Base-by-base conservation (phyloP, 2,329 filamentous ascomycete species). In the Zymoseptoria passerinii region DNA sequence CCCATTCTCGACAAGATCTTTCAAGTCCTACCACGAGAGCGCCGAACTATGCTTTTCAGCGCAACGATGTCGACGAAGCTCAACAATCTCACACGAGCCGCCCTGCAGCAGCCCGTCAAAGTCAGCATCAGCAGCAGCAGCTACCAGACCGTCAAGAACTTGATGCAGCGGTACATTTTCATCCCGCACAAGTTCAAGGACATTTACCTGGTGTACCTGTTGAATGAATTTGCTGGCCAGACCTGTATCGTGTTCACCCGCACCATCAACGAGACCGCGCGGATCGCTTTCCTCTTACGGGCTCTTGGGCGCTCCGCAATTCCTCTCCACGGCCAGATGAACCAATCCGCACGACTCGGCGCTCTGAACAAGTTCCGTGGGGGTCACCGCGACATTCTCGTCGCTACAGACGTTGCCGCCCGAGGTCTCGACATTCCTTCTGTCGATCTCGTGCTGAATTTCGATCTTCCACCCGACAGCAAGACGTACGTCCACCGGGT, bases 21-120 rank as follows among this genome's bases (percentile, higher is more conserved):
- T 54, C 92, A 94, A 74, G 90, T 95, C 27, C 78, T 96, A 4
- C 92, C 91, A 0, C 79, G 85, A 48, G 86, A 91, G 69, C 82
- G 83, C 50, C 76, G 86, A 48, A 97, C 94, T 0, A 94, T 87
- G 70, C 86, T 99, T 49, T 97, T 96, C 79, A 94, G 88, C 3
- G 92, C 94, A 1, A 99, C 94, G 10, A 92, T 97, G 82, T 91
- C 86, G 67, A 91, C 86, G 61, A 96, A 96, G 73, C 88, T 99
- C 59, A 94, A 97, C 74, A 90, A 86, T 55, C 78, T 99, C 52
- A 94, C 97, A 72, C 85, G 94, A 55, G 94, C 94, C 19, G 92
- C 89, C 61, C 80, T 99, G 56, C 85, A 85, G 50, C 91, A 95
- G 67, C 92, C 92, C 0, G 79, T 95, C 6, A 83, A 89, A 28